Base-by-base conservation (phyloP, 768 basidiomycete species). In the Auricularia auricula-judae region DNA sequence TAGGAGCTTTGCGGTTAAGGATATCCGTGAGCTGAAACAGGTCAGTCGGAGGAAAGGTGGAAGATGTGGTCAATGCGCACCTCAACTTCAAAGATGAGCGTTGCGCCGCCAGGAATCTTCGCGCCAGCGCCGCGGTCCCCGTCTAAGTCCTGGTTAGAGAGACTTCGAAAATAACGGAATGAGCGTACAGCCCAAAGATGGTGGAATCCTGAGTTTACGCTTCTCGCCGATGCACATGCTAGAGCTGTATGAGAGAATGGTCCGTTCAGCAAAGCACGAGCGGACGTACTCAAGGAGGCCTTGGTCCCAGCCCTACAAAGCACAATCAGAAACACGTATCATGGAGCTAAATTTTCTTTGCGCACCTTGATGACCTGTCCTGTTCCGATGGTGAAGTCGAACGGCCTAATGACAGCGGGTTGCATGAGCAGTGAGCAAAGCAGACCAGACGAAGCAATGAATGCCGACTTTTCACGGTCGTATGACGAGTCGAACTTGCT, bases 1-100 rank as follows among this genome's bases (percentile, higher is more conserved):
- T 14, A 14, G 39, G 39, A 42, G 63, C 54, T 44, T 66, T 66
- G 16, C 60, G 62, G 65, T 67, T 76, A 70, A 76, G 75, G 70
- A 77, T 76, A 34, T 72, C 74, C 23, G 76, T n/a, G 65, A 11
- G 75, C 67, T 59, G 29, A 5, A 10, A 5, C 11, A 5, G 47
- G 21, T 5, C 47, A 16, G 18, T 3, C 11, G 18, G 43, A 16
- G 8, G 23, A 23, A 51, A 21, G 7, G 33, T 59, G 34, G 11
- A 23, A 18, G 7, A 59, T 29, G 34, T 33, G 7, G 56, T 0
- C 14, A 51, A 18, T 8, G 5, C 47, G 51, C 34, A 66, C 51
- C 65, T 76, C 76, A 7, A 77, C 76, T 39, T 77, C 76, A 67
- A 77, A 77, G 3, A 74, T 67, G 10, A 77, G 66, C 1, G 72